Base-by-base conservation (phyloP, 441 rosid species). In the Omphalea diandra region DNA sequence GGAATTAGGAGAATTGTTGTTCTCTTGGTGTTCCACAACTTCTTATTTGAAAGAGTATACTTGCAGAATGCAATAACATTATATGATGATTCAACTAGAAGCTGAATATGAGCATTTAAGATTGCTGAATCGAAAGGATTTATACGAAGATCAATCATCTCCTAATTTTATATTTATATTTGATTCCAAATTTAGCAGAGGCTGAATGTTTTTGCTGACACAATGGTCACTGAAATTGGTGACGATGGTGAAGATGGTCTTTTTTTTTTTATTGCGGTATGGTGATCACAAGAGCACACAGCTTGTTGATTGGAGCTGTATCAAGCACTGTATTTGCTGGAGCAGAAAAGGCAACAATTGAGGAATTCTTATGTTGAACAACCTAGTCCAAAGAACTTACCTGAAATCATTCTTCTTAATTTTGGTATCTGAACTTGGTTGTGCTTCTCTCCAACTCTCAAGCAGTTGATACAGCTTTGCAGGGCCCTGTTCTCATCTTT, bases 401-500 rank as follows among this genome's bases (percentile, higher is more conserved):
- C 71, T 17, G 74, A 68, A 66, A 77, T 49, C 5, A 72, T 50
- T 56, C 72, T 68, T 67, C 53, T 63, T 31, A 75, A 50, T 61
- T 73, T 73, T 71, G 79, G 44, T 22, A n/a, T 72, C 71, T 49
- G 80, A 33, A 65, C 54, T 63, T 65, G 79, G 36, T 49, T 68
- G 33, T 59, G 32, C 71, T 78, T 79, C 40, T 11, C 53, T 26
- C 67, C 72, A 44, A 29, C 73, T 22, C 70, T 73, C 22, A 72
- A 63, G 74, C 63, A 72, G 31, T 40, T 24, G 54, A 68, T 74
- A 62, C 65, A 69, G 36, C 67, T 78, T 54, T 72, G 80, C 59
- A 83, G 81, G 35, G 70, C 71, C 71, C 43, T 73, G 60, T 81
- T 84, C 71, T 83, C 82, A n/a, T 53, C 70, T 69, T 75, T 83